Conservation (phyloP, 495 filamentous ascomycete genomes). For the Xylaria venustula region DNA sequence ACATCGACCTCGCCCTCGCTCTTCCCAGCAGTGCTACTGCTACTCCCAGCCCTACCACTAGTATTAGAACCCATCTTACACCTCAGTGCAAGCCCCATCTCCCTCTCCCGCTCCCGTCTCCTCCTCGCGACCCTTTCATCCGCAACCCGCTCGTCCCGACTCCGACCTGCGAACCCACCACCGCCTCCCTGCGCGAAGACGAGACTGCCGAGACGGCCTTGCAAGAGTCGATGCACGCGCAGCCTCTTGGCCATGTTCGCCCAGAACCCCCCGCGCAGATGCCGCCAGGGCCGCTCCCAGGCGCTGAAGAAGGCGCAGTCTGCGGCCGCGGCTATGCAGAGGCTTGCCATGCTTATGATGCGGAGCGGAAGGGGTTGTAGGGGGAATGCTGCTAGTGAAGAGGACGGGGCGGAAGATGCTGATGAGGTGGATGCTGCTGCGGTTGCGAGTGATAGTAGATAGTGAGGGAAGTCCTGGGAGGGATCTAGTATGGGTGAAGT, state of each 20-base stretch:
- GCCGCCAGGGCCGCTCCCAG: conserved; percentile 68
- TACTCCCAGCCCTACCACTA: neutral
- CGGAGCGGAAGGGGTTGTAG: conserved; percentile 51
- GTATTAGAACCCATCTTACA: neutral
- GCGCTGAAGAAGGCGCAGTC: conserved; percentile 65
- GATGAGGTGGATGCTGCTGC: neutral
- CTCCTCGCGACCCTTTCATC: conserved; percentile 43
- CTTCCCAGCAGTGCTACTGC: neutral
- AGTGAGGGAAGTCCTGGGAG: too few relatives aligned
- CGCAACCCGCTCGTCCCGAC: conserved; percentile 45
- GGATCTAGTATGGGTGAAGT: too few relatives aligned
- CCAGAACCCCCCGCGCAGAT: conserved; percentile 52
- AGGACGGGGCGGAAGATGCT: too few relatives aligned
- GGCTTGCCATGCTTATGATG: conserved; percentile 52
- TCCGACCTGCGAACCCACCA: conserved; percentile 28
- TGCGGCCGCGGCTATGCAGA: conserved; percentile 61
- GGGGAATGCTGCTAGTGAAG: too few relatives aligned
- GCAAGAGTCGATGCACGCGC: conserved; percentile 6
- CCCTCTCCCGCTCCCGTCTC: conserved; percentile 40
- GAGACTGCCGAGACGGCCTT: too few relatives aligned
- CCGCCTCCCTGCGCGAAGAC: conserved; percentile 14
- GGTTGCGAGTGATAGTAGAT: too few relatives aligned
- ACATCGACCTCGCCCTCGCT: neutral
- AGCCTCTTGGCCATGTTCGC: conserved; percentile 23
- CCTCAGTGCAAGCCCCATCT: neutral